A percentile compares a stretch with the other conserved stretches of the same genome.
These are phyloP conservation scores for Isatis lusitanica DNA, from an alignment of 441 rosid genomes.

Conservation along the genomic window DNA sequence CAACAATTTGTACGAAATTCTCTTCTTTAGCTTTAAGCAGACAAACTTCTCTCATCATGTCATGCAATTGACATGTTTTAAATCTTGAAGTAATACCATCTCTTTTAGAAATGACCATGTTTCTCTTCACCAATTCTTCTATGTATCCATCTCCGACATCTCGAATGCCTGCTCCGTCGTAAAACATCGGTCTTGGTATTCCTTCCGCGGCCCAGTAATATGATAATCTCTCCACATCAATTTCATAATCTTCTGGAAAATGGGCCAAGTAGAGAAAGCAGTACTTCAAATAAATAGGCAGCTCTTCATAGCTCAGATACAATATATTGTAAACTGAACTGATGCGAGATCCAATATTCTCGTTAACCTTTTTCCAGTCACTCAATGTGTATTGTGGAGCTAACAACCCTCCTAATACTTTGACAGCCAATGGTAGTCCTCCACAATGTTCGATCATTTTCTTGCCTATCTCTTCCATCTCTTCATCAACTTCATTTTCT, in stretches of 20 bases:
- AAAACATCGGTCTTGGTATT: background rate
- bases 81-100: background rate
- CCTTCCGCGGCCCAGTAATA: constrained; percentile 35
- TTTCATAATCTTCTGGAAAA: constrained; percentile 27
- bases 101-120: constrained; percentile 29
- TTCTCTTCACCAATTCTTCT: constrained; percentile 24
- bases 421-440: constrained; percentile 18
- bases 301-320: constrained; percentile 23
- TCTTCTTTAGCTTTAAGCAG: constrained; percentile 22
- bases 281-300: constrained; percentile 31
- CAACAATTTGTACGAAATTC: background rate
- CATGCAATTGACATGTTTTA: constrained; percentile 31
- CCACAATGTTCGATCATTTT: constrained; percentile 32
- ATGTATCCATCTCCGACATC: constrained; percentile 27
- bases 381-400: background rate
- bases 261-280: constrained; percentile 40
- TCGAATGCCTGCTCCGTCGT: background rate
- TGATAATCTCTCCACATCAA: background rate
- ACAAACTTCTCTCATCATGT: constrained; percentile 38
- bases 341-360: constrained; percentile 10
- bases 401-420: constrained; percentile 20
- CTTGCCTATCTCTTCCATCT: background rate
- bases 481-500: background rate
- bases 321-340: background rate
- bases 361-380: constrained; percentile 14